Evolutionary conservation across 805 yeast genomes (phyloP).

Genomic region (Cyberlindnera lachancei): DNA sequence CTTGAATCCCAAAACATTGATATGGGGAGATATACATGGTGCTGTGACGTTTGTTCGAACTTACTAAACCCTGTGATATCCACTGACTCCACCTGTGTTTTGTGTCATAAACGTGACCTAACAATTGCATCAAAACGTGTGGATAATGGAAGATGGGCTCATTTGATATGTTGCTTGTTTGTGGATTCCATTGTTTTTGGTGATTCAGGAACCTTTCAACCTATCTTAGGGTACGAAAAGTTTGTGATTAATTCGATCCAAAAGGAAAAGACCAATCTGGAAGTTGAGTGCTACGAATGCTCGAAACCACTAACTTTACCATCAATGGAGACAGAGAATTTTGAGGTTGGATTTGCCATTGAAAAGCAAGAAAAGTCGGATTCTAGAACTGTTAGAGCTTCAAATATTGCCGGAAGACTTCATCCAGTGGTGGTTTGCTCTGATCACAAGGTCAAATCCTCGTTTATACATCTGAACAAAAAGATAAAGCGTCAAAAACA

Average conservation of each 20-base stretch:
- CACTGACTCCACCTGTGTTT: slow-evolving; percentile 51
- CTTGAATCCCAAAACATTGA: slow-evolving; percentile 17
- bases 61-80: slow-evolving; percentile 53
- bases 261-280: slow-evolving; percentile 38
- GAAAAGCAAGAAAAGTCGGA: slow-evolving; percentile 15
- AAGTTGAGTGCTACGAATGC: slow-evolving; percentile 41
- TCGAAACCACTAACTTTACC: no score
- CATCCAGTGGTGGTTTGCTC: slow-evolving; percentile 39
- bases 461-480: slow-evolving; percentile 21
- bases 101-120: slow-evolving; percentile 45
- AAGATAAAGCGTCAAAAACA: slow-evolving; percentile 14
- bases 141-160: slow-evolving; percentile 66
- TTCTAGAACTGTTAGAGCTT: slow-evolving; percentile 16
- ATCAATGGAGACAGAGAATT: no score
- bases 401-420: slow-evolving; percentile 29
- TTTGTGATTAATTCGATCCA: slow-evolving; percentile 24
- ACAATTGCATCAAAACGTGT: slow-evolving; percentile 66
- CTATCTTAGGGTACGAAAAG: slow-evolving; percentile 32
- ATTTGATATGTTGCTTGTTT: slow-evolving; percentile 62
- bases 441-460: slow-evolving; percentile 22
- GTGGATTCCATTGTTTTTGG: slow-evolving; percentile 38
- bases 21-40: slow-evolving; percentile 45
- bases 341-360: slow-evolving; percentile 47
- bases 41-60: slow-evolving; percentile 74
- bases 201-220: slow-evolving; percentile 36